Base-by-base conservation (phyloP, 768 basidiomycete species). In the Naganishia onofrii region DNA sequence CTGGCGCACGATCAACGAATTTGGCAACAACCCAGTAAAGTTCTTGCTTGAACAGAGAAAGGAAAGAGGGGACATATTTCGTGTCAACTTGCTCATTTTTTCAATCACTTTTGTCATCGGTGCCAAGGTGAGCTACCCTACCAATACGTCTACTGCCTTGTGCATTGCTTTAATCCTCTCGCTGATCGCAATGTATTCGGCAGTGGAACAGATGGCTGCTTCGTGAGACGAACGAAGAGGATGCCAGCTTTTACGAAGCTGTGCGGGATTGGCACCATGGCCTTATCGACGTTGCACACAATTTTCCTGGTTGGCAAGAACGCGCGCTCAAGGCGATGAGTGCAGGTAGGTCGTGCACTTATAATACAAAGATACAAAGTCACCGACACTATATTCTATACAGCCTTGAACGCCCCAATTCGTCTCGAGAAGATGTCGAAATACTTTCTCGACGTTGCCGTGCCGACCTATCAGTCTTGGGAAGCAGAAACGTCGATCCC, bases 111-210 rank as follows among this genome's bases (percentile, higher is more conserved):
- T 63, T 15, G 6, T 10, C 13, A 34, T 63, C 32, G 60, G 60
- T 26, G n/a, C 60, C 4, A 21, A 46, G 36, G 60, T 63, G 60
- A 63, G 60, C 13, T 4, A 0, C n/a, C 10, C 34, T 15, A 12
- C 15, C 12, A 63, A 17, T 13, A 10, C 13, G 38, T 26, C 17
- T n/a, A 38, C 5, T n/a, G 60, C 17, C 42, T 84, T 84, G 12
- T 85, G 80, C n/a, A 12, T n/a, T 13, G n/a, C 13, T 23, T n/a
- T 51, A n/a, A 51, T 17, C 15, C 7, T 42, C 42, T 51, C 19
- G 48, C 23, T 51, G 3, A 7, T n/a, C 15, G 4, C 7, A 23
- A 51, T 12, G 23, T 7, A 51, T 7, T n/a, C 15, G 12, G 5
- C 23, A 68, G 67, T 68, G 67, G 67, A 68, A 68, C 44, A 53